These are phyloP conservation scores for Schizochytrium sp. DNA, from an alignment of 108 stramenopile species.

Conservation along the genomic window DNA sequence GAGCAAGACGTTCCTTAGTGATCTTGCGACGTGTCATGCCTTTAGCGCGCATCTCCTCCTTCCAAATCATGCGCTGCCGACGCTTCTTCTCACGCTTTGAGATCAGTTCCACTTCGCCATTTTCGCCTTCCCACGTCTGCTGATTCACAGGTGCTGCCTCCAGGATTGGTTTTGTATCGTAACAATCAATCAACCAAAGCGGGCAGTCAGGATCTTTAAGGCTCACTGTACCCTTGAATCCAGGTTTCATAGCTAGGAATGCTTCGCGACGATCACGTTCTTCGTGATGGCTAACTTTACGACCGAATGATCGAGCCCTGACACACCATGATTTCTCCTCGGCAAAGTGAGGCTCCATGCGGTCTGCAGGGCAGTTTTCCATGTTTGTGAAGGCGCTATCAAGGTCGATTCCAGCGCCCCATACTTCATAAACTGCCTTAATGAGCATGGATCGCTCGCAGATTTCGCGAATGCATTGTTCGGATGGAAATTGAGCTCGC, in stretches of 20 bases:
- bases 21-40: slow-evolving; percentile 41
- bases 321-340: slow-evolving; percentile 28
- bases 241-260: neutral
- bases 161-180: neutral
- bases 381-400: neutral
- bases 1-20: neutral
- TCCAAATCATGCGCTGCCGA: slow-evolving; percentile 5
- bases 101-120: slow-evolving; percentile 4
- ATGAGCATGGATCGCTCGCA: slow-evolving; percentile 51
- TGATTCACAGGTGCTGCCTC: neutral
- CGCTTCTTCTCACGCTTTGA: slow-evolving; percentile 28
- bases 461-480: neutral
- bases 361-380: neutral
- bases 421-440: slow-evolving; percentile 51
- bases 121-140: slow-evolving; percentile 2
- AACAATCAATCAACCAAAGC: slow-evolving; percentile 27
- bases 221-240: neutral
- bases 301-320: neutral
- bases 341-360: neutral
- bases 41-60: slow-evolving; percentile 30
- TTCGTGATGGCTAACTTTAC: neutral
- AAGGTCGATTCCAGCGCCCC: neutral
- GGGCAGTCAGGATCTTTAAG: neutral
- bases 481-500: slow-evolving; percentile 7
- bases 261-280: neutral